Evolutionary conservation across 352 stramenopile species (phyloP).

Genomic region (Globisporangium paroecandrum): DNA sequence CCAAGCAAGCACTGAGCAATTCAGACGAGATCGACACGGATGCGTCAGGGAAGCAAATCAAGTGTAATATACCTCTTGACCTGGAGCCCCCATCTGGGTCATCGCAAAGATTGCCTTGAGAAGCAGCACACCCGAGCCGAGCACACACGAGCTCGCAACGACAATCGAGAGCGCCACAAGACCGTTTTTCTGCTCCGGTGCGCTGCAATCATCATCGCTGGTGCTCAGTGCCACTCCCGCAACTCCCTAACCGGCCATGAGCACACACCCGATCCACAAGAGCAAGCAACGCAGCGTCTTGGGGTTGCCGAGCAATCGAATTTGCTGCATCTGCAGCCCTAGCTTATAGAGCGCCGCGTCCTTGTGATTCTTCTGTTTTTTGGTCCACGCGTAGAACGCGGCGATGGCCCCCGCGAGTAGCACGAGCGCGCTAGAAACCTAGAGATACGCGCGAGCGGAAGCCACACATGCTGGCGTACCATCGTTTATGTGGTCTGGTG

Average conservation of each 20-base stretch:
- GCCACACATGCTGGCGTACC: neutral
- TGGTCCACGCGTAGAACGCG: neutral
- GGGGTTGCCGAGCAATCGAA: neutral
- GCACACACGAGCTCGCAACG: slow-evolving; percentile 1
- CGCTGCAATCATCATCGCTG: neutral
- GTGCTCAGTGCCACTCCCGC: neutral
- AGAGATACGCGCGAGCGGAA: slow-evolving; percentile 3
- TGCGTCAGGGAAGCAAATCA: neutral
- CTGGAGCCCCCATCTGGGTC: neutral
- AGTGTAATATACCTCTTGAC: slow-evolving; percentile 21
- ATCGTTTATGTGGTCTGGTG: neutral
- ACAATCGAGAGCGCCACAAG: slow-evolving; percentile 2
- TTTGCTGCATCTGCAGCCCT: neutral
- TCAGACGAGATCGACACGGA: neutral
- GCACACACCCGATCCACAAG: neutral
- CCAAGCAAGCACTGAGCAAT: neutral
- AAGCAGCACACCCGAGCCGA: neutral
- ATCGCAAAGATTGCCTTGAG: neutral
- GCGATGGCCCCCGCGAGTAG: neutral
- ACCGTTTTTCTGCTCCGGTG: neutral
- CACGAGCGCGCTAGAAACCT: slow-evolving; percentile 2
- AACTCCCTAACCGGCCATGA: neutral
- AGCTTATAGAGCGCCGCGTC: neutral
- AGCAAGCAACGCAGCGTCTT: neutral
- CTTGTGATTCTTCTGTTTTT: neutral